Conservation (phyloP, 1,284 basidiomycete species). For the Cryptococcus sp. region DNA sequence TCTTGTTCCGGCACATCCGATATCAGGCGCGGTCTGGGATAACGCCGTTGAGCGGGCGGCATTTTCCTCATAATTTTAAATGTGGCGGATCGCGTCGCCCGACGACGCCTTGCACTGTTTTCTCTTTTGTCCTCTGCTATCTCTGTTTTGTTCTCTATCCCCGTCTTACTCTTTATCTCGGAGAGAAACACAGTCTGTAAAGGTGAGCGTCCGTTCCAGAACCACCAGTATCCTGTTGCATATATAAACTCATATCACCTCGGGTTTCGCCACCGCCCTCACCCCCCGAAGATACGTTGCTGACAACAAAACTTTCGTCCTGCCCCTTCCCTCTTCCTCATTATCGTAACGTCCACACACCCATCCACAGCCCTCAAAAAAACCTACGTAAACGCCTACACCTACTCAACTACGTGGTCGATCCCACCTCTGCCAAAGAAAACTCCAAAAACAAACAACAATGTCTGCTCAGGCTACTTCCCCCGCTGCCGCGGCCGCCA, state of each 20-base stretch:
- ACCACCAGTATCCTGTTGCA: neutral
- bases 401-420: conserved; percentile 33
- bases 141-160: conserved; percentile 7
- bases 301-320: neutral
- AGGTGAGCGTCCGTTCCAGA: conserved; percentile 3
- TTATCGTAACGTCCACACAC: neutral
- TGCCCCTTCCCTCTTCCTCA: neutral
- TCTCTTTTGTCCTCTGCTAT: conserved; percentile 11
- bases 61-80: neutral
- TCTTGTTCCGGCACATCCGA: too few species aligned
- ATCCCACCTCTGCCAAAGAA: conserved; percentile 23
- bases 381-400: conserved; percentile 39
- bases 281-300: neutral
- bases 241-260: neutral
- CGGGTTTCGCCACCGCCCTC: neutral
- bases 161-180: conserved; percentile 1
- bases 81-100: neutral
- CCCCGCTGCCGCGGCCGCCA: conserved; percentile 25
- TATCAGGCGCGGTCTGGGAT: neutral
- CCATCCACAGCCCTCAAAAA: conserved; percentile 26
- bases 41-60: neutral
- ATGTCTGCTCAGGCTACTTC: conserved; percentile 39
- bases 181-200: conserved; percentile 16
- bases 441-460: conserved; percentile 12
- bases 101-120: neutral